These are phyloP conservation scores for Malus hybrid DNA, from an alignment of 331 rosid species.

Conservation along the genomic window DNA sequence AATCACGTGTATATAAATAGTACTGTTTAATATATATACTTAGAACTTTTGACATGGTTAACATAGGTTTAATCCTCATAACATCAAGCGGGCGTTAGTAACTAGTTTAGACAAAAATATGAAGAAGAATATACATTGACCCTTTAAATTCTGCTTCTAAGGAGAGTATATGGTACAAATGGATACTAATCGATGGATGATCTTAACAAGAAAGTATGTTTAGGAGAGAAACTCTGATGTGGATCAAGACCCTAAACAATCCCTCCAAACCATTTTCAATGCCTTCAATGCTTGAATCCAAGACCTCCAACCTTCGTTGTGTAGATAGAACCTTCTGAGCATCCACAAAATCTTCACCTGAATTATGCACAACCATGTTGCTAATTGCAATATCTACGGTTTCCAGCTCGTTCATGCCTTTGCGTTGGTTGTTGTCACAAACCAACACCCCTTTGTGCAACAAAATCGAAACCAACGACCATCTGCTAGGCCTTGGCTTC, in stretches of 20 bases:
- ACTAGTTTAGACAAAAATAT: not conserved
- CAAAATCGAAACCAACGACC: slow-evolving; percentile 58
- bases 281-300: slow-evolving; percentile 34
- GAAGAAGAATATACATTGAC: not conserved
- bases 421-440: slow-evolving; percentile 16
- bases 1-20: too few species aligned
- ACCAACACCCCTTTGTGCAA: slow-evolving; percentile 37
- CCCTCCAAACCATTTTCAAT: slow-evolving; percentile 53
- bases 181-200: not conserved
- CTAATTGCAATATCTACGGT: slow-evolving; percentile 41
- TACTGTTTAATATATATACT: too few species aligned
- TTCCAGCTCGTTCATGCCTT: slow-evolving; percentile 41
- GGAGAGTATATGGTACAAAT: not conserved
- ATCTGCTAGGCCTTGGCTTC: slow-evolving; percentile 40
- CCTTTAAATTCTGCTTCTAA: slow-evolving; percentile 12
- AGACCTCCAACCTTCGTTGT: slow-evolving; percentile 37
- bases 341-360: slow-evolving; percentile 20
- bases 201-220: slow-evolving; percentile 49
- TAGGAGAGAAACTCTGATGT: slow-evolving; percentile 50
- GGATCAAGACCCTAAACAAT: slow-evolving; percentile 58
- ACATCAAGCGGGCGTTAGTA: accelerated
- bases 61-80: too few species aligned
- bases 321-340: slow-evolving; percentile 33
- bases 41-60: too few species aligned
- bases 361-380: slow-evolving; percentile 15